Percentiles rank a stretch among this genome's conserved stretches.
Evolutionary conservation across 306 rosid genomes (phyloP).

Genomic region (Bauhinia variegata): DNA sequence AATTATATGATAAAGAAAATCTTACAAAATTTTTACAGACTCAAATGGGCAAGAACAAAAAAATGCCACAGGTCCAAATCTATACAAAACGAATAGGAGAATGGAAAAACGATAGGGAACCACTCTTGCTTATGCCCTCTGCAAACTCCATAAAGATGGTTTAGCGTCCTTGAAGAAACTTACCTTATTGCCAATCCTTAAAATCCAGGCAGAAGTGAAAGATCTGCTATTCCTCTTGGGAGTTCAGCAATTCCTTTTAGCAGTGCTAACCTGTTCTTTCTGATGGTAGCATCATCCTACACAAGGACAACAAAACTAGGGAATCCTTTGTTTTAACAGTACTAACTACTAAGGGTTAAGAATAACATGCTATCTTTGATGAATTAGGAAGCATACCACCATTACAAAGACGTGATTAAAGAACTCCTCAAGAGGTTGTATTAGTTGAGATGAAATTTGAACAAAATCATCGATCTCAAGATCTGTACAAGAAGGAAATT

Average conservation of each 20-base stretch:
- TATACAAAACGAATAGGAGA: constrained; percentile 9
- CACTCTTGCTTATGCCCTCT: neutral
- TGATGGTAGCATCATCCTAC: constrained; percentile 76
- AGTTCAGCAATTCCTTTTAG: constrained; percentile 84
- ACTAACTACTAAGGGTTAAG: neutral
- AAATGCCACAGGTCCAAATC: constrained; percentile 34
- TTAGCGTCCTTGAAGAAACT: too few relatives aligned
- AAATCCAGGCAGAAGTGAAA: constrained; percentile 82
- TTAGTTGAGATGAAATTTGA: constrained; percentile 70
- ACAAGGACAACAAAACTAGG: constrained; percentile 18
- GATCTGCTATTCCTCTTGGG: constrained; percentile 85
- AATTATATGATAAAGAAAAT: too few relatives aligned
- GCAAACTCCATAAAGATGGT: constrained; percentile 11
- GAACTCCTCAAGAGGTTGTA: constrained; percentile 90
- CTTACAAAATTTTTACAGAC: too few relatives aligned
- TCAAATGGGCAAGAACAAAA: too few relatives aligned
- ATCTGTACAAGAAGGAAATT: constrained; percentile 47
- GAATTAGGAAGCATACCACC: constrained; percentile 76
- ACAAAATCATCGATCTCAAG: constrained; percentile 68
- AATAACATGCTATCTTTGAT: neutral
- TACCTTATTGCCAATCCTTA: constrained; percentile 36
- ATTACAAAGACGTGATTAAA: constrained; percentile 80
- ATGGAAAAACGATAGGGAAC: neutral
- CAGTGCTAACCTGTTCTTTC: constrained; percentile 79
- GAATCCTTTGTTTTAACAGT: constrained; percentile 14